Evolutionary conservation across 805 yeast genomes (phyloP).

Genomic region (Candida dajiaensis): DNA sequence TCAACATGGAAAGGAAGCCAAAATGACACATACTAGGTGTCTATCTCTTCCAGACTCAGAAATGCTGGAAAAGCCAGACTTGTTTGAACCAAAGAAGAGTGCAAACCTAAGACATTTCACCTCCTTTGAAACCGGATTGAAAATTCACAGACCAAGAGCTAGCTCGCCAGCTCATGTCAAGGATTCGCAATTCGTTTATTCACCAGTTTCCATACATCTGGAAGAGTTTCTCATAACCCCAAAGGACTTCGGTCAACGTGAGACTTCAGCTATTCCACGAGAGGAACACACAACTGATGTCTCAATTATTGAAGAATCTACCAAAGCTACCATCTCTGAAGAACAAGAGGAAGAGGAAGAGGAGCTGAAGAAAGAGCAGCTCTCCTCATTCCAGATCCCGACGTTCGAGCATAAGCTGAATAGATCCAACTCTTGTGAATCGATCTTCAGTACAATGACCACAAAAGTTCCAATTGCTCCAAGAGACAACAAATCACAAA

Average conservation of each 20-base stretch:
- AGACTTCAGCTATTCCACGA: background rate
- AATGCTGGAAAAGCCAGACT: background rate
- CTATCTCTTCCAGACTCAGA: slow-evolving; percentile 7
- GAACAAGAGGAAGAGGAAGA: slow-evolving; percentile 1
- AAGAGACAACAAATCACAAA: slow-evolving; percentile 18
- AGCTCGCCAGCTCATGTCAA: slow-evolving; percentile 8
- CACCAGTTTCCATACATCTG: slow-evolving; percentile 4
- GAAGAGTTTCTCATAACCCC: background rate
- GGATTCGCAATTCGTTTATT: slow-evolving; percentile 12
- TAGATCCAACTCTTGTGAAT: slow-evolving; percentile 26
- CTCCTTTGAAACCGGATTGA: slow-evolving; percentile 24
- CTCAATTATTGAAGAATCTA: background rate
- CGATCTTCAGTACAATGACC: slow-evolving; percentile 21
- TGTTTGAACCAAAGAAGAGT: background rate
- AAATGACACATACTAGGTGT: slow-evolving; percentile 2
- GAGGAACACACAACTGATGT: background rate
- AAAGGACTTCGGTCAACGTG: background rate
- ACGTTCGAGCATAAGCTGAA: slow-evolving; percentile 21
- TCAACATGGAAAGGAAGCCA: background rate
- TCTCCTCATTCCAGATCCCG: slow-evolving; percentile 4
- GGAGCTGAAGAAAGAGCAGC: background rate
- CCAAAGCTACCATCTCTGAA: background rate
- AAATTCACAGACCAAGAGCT: background rate
- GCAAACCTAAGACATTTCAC: slow-evolving; percentile 20
- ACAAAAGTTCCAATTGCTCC: slow-evolving; percentile 18